Evolutionary conservation across 129 eudicot species (phyloP).

Genomic region (Artemisia tridentata): DNA sequence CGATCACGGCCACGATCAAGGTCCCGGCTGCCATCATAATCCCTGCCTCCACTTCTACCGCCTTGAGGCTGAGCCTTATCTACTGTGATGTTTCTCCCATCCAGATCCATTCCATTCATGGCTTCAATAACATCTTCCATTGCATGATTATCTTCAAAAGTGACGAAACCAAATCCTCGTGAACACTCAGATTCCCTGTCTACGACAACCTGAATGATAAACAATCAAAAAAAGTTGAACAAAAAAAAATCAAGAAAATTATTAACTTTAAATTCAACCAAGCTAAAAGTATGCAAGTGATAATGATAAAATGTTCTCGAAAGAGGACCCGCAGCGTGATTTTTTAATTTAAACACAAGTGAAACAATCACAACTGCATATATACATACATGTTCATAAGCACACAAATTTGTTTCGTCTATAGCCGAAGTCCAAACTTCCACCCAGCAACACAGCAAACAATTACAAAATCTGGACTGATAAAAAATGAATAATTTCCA

Average conservation of each 20-base stretch:
- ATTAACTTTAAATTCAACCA: background rate
- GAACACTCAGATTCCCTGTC: constrained; percentile 93
- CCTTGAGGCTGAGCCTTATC: constrained; percentile 91
- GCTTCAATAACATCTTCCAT: constrained; percentile 98
- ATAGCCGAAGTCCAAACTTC: background rate
- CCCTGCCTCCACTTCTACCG: constrained; percentile 65
- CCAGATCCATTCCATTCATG: constrained; percentile 93
- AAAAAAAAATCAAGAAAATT: background rate
- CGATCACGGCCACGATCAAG: constrained; percentile 69
- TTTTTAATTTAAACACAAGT: background rate
- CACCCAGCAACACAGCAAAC: background rate
- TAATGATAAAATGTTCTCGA: background rate
- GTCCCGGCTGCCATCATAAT: constrained; percentile 58
- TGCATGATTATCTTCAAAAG: constrained; percentile 81
- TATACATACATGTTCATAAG: background rate
- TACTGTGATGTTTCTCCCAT: constrained; percentile 90
- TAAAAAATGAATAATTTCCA: background rate
- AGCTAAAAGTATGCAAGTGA: background rate
- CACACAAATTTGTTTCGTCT: background rate
- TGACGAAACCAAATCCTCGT: constrained; percentile 95
- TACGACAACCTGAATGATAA: constrained; percentile 58
- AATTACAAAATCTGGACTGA: background rate
- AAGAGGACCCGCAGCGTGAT: background rate
- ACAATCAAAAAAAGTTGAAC: constrained; percentile 5
- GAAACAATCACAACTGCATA: too few species aligned